A percentile compares a stretch with the other conserved stretches of the same genome.
Conservation (phyloP, 768 basidiomycete genomes). For the Exsudoporus frostii region DNA sequence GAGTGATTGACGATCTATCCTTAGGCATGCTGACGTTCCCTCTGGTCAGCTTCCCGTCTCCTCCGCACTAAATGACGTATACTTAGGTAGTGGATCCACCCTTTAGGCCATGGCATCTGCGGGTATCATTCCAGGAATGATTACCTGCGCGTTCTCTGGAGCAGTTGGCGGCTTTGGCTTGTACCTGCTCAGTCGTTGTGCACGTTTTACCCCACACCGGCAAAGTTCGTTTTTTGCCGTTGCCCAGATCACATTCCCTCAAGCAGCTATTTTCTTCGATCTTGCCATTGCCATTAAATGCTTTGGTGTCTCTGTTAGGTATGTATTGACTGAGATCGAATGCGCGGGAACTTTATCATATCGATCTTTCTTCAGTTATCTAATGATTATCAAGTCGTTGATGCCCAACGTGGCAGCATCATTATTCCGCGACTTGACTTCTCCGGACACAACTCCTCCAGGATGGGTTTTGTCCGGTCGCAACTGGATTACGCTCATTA, state of each 20-base stretch:
- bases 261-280: conserved; percentile 85
- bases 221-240: conserved; percentile 81
- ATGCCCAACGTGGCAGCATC: conserved; percentile 89
- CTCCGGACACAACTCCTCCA: conserved; percentile 62
- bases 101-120: conserved; percentile 83
- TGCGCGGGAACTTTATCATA: not conserved
- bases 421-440: conserved; percentile 74
- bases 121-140: conserved; percentile 84
- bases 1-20: not conserved
- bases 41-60: conserved; percentile 44
- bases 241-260: conserved; percentile 84
- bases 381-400: conserved; percentile 90
- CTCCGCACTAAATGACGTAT: not conserved
- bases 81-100: not conserved
- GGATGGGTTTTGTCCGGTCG: conserved; percentile 72
- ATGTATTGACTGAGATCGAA: conserved; percentile 19
- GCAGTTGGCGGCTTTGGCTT: conserved; percentile 77
- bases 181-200: conserved; percentile 84
- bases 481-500: conserved; percentile 80
- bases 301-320: conserved; percentile 94
- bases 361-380: conserved; percentile 48
- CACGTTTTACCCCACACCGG: conserved; percentile 69
- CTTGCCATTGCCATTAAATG: conserved; percentile 94
- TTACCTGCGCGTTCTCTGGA: conserved; percentile 85
- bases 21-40: conserved; percentile 88